Evolutionary conservation across 192 early-diverging fungal species (phyloP).

Genomic region (Backusella westeae): DNA sequence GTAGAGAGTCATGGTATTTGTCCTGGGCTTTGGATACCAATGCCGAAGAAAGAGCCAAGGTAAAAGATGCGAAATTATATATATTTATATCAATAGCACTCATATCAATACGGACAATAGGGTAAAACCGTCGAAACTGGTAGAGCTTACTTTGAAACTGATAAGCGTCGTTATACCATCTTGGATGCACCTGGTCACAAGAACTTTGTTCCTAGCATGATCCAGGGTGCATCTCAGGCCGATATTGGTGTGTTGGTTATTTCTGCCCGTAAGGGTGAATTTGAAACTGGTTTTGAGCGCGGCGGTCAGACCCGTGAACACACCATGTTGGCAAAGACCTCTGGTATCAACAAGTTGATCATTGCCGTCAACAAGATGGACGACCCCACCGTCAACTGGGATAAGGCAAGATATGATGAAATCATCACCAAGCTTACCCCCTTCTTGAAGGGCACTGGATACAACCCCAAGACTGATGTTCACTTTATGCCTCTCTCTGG

Average conservation of each 20-base stretch:
- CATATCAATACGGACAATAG: slow-evolving; percentile 22
- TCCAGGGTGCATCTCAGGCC: slow-evolving; percentile 94
- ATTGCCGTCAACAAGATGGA: slow-evolving; percentile 99
- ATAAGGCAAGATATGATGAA: slow-evolving; percentile 92
- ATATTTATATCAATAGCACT: no score
- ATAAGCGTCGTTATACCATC: slow-evolving; percentile 93
- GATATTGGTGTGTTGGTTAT: slow-evolving; percentile 95
- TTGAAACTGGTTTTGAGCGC: slow-evolving; percentile 99
- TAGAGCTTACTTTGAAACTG: slow-evolving; percentile 96
- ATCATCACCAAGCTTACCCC: slow-evolving; percentile 79
- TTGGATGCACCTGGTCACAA: slow-evolving; percentile 99
- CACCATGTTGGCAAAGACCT: slow-evolving; percentile 93
- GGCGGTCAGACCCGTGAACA: slow-evolving; percentile 99
- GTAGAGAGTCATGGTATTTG: slow-evolving; percentile 97
- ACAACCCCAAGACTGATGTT: slow-evolving; percentile 84
- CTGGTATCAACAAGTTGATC: slow-evolving; percentile 91
- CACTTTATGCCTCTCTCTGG: slow-evolving; percentile 93
- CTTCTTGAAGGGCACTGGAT: slow-evolving; percentile 91
- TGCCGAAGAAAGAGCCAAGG: slow-evolving; percentile 94
- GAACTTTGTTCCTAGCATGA: slow-evolving; percentile 98
- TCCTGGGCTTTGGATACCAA: slow-evolving; percentile 99
- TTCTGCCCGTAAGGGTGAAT: slow-evolving; percentile 98
- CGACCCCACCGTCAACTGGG: slow-evolving; percentile 93
- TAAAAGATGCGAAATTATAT: slow-evolving; percentile 14
- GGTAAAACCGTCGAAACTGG: slow-evolving; percentile 99